Evolutionary conservation across 2,329 filamentous ascomycete genomes (phyloP).

Genomic region (Claviceps fusiformis): DNA sequence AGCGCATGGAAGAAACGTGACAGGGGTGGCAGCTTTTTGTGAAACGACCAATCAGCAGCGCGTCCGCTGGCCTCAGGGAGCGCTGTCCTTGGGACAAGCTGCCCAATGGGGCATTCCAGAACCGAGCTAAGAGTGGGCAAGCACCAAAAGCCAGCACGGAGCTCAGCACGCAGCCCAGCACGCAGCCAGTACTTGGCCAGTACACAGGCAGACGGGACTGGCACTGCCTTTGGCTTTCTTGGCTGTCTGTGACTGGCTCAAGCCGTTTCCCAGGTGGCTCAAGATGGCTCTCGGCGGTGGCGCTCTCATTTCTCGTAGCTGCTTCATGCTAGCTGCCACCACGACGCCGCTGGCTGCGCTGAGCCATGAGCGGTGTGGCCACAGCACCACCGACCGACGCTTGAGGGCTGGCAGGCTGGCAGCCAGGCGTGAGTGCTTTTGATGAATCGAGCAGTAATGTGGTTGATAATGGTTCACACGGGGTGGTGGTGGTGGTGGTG

Average conservation of each 20-base stretch:
- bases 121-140: slow-evolving; percentile 32
- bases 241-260: slow-evolving; percentile 1
- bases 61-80: slow-evolving; percentile 22
- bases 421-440: not conserved
- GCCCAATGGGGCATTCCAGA: slow-evolving; percentile 36
- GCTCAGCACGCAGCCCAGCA: slow-evolving; percentile 10
- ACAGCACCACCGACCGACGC: slow-evolving; percentile 1
- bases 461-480: not conserved
- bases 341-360: not conserved
- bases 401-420: not conserved
- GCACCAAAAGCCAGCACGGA: slow-evolving; percentile 14
- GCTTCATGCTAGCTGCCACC: slow-evolving; percentile 2
- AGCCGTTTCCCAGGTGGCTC: not conserved
- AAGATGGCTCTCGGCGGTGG: slow-evolving; percentile 1
- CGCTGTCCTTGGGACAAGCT: slow-evolving; percentile 23
- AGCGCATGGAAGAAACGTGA: slow-evolving; percentile 38
- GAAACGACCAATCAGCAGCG: slow-evolving; percentile 35
- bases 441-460: not conserved
- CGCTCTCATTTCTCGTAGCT: not conserved
- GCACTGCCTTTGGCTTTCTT: slow-evolving; percentile 15
- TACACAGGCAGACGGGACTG: slow-evolving; percentile 21
- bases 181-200: too few species aligned
- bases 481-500: not conserved
- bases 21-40: slow-evolving; percentile 34
- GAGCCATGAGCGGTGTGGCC: slow-evolving; percentile 19